phyloP scores from a whole-genome alignment of 106 monocot species.

The Dendrobium chrysotoxum region DNA sequence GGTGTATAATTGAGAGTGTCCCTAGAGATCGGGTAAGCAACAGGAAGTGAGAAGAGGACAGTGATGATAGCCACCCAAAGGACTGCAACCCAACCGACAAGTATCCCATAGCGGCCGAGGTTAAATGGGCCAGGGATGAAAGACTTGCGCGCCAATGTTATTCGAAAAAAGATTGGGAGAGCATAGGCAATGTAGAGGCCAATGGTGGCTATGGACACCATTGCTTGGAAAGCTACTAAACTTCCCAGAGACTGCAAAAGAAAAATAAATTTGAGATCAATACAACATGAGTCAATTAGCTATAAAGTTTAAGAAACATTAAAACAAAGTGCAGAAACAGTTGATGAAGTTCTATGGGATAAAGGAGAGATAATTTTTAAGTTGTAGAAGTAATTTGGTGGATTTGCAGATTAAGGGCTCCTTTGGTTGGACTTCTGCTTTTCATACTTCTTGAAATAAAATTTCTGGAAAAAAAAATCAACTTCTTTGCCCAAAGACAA shows the following conservation, averaged over 20 bases:
- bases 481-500: too few species aligned
- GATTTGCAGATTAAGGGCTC: background rate
- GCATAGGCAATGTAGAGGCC: slow-evolving; percentile 34
- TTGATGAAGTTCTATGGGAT: background rate
- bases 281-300: background rate
- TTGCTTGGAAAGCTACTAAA: slow-evolving; percentile 21
- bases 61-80: slow-evolving; percentile 73
- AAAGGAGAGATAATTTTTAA: background rate
- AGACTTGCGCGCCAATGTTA: slow-evolving; percentile 59
- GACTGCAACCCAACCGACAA: slow-evolving; percentile 63
- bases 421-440: background rate
- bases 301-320: background rate
- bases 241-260: slow-evolving; percentile 25
- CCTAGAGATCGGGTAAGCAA: slow-evolving; percentile 60
- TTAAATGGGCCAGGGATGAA: slow-evolving; percentile 72
- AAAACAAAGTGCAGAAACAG: background rate
- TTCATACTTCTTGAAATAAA: too few species aligned
- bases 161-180: slow-evolving; percentile 60
- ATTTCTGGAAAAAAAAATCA: too few species aligned
- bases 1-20: slow-evolving; percentile 87
- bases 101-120: slow-evolving; percentile 42
- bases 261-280: too few species aligned
- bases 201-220: slow-evolving; percentile 20
- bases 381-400: background rate
- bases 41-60: slow-evolving; percentile 72